phyloP scores from a whole-genome alignment of 352 stramenopile species.

The Plasmopara viticola region DNA sequence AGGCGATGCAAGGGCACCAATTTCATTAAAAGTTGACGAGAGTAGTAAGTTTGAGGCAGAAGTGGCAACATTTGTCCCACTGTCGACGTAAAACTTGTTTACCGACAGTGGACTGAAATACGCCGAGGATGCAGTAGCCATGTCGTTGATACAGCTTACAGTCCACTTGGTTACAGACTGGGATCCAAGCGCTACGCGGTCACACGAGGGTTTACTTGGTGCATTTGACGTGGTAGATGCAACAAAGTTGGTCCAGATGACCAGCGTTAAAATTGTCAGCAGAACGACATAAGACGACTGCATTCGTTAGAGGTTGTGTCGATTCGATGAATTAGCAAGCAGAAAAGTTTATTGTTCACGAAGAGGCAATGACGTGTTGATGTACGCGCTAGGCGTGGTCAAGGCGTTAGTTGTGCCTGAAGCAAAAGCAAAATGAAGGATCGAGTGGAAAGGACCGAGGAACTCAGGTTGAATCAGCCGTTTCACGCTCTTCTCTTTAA shows the following conservation, averaged over 20 bases:
- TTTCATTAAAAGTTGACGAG: slow-evolving; percentile 30
- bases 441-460: slow-evolving; percentile 9
- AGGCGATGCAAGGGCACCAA: slow-evolving; percentile 33
- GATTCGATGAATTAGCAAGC: neutral
- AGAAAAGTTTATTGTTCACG: neutral
- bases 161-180: slow-evolving; percentile 27
- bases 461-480: slow-evolving; percentile 20
- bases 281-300: slow-evolving; percentile 3
- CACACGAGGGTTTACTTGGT: slow-evolving; percentile 16
- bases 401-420: slow-evolving; percentile 7
- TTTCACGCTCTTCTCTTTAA: slow-evolving; percentile 5
- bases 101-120: slow-evolving; percentile 34
- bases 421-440: slow-evolving; percentile 13
- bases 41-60: slow-evolving; percentile 23
- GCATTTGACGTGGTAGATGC: slow-evolving; percentile 3
- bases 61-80: slow-evolving; percentile 10
- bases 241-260: neutral
- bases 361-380: neutral
- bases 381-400: slow-evolving; percentile 22
- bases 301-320: slow-evolving; percentile 9
- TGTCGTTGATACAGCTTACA: slow-evolving; percentile 18
- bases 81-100: slow-evolving; percentile 25
- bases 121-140: slow-evolving; percentile 5
- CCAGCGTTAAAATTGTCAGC: slow-evolving; percentile 9
- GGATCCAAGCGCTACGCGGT: slow-evolving; percentile 23